phyloP scores from a whole-genome alignment of 768 basidiomycete species.

The Ramaria sp. region DNA sequence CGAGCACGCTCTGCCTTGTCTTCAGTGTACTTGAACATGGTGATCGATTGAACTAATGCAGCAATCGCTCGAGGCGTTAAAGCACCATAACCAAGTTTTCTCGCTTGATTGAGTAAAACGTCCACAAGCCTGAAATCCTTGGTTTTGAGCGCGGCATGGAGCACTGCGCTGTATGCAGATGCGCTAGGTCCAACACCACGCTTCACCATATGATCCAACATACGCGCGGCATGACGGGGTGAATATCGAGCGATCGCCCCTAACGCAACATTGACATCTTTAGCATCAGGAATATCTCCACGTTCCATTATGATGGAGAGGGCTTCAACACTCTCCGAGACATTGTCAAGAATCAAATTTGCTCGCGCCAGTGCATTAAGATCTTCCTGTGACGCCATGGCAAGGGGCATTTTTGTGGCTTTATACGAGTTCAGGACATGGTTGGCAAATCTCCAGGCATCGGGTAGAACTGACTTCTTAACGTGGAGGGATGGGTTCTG shows the following conservation, averaged over 20 bases:
- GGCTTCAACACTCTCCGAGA: slow-evolving; percentile 33
- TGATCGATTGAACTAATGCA: slow-evolving; percentile 33
- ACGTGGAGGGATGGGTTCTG: not conserved
- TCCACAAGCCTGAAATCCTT: slow-evolving; percentile 33
- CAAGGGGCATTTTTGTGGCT: slow-evolving; percentile 33
- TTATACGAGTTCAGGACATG: slow-evolving; percentile 35
- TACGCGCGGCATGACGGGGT: slow-evolving; percentile 32
- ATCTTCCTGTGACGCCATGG: slow-evolving; percentile 33
- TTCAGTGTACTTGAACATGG: slow-evolving; percentile 18
- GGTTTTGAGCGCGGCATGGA: slow-evolving; percentile 43
- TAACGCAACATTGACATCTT: slow-evolving; percentile 57
- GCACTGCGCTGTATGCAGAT: slow-evolving; percentile 48
- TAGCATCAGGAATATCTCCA: slow-evolving; percentile 43
- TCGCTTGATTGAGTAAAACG: slow-evolving; percentile 30
- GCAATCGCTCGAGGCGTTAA: slow-evolving; percentile 40
- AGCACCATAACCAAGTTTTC: slow-evolving; percentile 21
- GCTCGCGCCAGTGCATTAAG: slow-evolving; percentile 55
- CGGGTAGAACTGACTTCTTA: slow-evolving; percentile 1
- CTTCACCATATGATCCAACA: slow-evolving; percentile 41
- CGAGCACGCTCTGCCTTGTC: slow-evolving; percentile 9
- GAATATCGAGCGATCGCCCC: slow-evolving; percentile 39
- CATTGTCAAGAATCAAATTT: slow-evolving; percentile 43
- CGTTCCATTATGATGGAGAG: slow-evolving; percentile 37
- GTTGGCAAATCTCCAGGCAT: slow-evolving; percentile 23
- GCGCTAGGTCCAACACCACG: slow-evolving; percentile 39